phyloP scores from a whole-genome alignment of 2,329 filamentous ascomycete genomes.

The Hymenoscyphus repandus region DNA sequence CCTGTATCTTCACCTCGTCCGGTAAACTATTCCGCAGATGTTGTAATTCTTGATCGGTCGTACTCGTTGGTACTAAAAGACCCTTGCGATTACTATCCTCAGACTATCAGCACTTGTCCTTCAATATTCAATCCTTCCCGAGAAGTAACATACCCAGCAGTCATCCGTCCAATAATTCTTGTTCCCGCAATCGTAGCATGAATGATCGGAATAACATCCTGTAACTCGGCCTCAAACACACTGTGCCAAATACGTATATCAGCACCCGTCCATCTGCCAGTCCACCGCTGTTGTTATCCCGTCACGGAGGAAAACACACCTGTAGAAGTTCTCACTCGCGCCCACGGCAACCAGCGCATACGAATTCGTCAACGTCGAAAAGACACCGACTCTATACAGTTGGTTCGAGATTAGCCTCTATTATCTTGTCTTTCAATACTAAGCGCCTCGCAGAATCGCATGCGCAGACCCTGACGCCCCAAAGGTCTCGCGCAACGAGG shows the following conservation, averaged over 20 bases:
- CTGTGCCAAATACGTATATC: constrained; percentile 37
- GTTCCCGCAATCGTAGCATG: constrained; percentile 96
- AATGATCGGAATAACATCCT: constrained; percentile 95
- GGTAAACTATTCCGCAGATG: constrained; percentile 94
- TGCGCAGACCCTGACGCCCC: not conserved
- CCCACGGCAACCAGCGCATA: constrained; percentile 93
- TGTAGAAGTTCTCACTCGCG: constrained; percentile 98
- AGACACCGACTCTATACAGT: constrained; percentile 77
- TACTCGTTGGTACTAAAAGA: constrained; percentile 90
- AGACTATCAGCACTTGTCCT: constrained; percentile 10
- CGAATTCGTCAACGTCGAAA: constrained; percentile 92
- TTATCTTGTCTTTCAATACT: not conserved
- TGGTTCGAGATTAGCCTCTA: constrained; percentile 3
- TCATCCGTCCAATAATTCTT: constrained; percentile 91
- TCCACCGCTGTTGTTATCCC: not conserved
- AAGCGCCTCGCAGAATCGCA: not conserved
- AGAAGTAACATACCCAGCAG: constrained; percentile 63
- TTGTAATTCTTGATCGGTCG: constrained; percentile 96
- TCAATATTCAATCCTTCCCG: not conserved
- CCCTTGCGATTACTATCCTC: constrained; percentile 79
- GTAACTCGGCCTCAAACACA: constrained; percentile 95
- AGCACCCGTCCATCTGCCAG: constrained; percentile 8
- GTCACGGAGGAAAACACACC: constrained; percentile 40
- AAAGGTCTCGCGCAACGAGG: constrained; percentile 4
- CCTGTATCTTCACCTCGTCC: constrained; percentile 78